Base-by-base conservation (phyloP, 2,329 filamentous ascomycete genomes). In the Akanthomyces uredinophilus region DNA sequence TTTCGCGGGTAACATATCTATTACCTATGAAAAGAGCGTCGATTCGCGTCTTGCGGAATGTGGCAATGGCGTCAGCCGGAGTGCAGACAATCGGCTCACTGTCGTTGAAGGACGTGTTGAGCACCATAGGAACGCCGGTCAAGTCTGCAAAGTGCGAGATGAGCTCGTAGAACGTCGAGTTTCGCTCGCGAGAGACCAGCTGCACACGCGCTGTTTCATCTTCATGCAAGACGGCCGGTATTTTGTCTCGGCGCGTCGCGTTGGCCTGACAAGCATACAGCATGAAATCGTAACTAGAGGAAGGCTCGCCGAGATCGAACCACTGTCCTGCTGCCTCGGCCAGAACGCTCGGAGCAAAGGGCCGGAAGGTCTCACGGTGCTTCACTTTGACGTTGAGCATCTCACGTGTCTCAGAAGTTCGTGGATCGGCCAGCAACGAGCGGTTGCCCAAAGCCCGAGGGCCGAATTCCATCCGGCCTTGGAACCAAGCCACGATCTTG, bases 361-460 rank as follows among this genome's bases (percentile, higher is more conserved):
- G 56, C 18, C 56, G 56, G 44, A 59, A 59, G 6, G 44, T 59
- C 46, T 59, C 56, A 32, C 56, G 56, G 22, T 59, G 56, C 44
- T 59, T 59, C 20, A 59, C 56, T 29, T 59, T 59, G 44, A 59
- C 56, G 32, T 50, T 59, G 32, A 59, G 56, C 56, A 59, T 50
- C 27, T 59, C 44, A 35, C 56, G 56, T 20, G 56, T 59, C 32
- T 32, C 24, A n/a, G 22, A 16, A 22, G 13, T 59, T 29, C 56
- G 56, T 14, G 56, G 56, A 27, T 59, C 56, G n/a, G 55, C 55
- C 11, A 58, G 56, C 24, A 59, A n/a, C 32, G 56, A 50, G 32
- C 56, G 56, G 24, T 59, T 59, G 4, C 44, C 56, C 11, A 59
- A 44, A 6, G 56, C 56, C 4, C 56, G 56, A 14, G 56, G 56